Evolutionary conservation across 352 stramenopile genomes (phyloP).

Genomic region (Peronospora destructor): DNA sequence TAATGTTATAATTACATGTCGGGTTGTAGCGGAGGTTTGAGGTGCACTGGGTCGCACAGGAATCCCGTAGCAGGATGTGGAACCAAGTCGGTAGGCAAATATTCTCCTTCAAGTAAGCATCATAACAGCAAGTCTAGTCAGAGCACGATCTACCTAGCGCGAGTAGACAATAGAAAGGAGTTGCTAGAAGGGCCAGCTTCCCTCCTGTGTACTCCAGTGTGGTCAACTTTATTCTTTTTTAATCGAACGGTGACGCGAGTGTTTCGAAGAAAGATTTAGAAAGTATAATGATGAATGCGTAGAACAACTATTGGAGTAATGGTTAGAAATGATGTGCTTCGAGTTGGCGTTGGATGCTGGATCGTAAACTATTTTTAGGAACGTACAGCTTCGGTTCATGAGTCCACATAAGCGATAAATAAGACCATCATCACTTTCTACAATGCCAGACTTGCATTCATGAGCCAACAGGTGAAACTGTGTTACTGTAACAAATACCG

Average conservation of each 20-base stretch:
- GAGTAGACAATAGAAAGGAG: neutral
- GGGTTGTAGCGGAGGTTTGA: too few species aligned
- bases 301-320: constrained; percentile 4
- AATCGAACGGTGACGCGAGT: neutral
- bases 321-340: constrained; percentile 20
- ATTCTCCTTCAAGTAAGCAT: too few species aligned
- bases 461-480: neutral
- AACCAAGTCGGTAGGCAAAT: too few species aligned
- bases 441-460: neutral
- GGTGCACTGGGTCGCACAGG: too few species aligned
- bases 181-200: neutral
- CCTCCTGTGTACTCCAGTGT: neutral
- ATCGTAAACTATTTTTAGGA: neutral
- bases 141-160: too few species aligned
- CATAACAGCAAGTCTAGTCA: too few species aligned
- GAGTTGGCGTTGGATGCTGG: constrained; percentile 7
- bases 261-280: neutral
- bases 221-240: neutral
- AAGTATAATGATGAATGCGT: neutral
- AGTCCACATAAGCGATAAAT: neutral
- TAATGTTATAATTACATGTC: too few species aligned
- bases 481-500: neutral
- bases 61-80: too few species aligned
- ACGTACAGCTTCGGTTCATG: neutral
- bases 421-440: neutral